phyloP scores from a whole-genome alignment of 306 rosid species.

The Senna siamea region DNA sequence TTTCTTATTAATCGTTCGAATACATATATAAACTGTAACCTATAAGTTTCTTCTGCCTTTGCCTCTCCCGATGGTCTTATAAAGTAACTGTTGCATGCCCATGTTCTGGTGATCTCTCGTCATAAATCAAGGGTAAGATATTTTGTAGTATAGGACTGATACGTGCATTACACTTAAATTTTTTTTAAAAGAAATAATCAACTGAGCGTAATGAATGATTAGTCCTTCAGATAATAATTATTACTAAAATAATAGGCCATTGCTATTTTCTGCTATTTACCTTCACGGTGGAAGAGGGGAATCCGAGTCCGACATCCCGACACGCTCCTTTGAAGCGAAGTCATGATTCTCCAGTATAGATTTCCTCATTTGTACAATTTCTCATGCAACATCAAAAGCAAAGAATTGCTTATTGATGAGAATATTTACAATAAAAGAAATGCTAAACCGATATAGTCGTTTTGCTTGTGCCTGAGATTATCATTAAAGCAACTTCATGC shows the following conservation, averaged over 20 bases:
- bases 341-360: conserved; percentile 34
- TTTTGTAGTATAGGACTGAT: not conserved
- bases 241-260: no score
- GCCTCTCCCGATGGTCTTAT: not conserved
- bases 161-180: not conserved
- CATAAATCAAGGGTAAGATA: not conserved
- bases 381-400: conserved; percentile 54
- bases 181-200: no score
- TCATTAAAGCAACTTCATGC: conserved; percentile 49
- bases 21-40: not conserved
- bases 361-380: conserved; percentile 43
- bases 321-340: conserved; percentile 24
- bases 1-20: not conserved
- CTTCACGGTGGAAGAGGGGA: not conserved
- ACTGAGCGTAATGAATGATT: not conserved
- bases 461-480: conserved; percentile 53
- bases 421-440: conserved; percentile 61
- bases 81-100: not conserved
- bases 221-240: not conserved
- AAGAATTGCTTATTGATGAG: conserved; percentile 75
- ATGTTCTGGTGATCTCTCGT: not conserved
- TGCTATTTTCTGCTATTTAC: no score
- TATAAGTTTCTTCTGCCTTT: not conserved
- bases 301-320: conserved; percentile 2
- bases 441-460: conserved; percentile 68